Base-by-base conservation (phyloP, 1,139 yeast species). In the Eremothecium coryli region DNA sequence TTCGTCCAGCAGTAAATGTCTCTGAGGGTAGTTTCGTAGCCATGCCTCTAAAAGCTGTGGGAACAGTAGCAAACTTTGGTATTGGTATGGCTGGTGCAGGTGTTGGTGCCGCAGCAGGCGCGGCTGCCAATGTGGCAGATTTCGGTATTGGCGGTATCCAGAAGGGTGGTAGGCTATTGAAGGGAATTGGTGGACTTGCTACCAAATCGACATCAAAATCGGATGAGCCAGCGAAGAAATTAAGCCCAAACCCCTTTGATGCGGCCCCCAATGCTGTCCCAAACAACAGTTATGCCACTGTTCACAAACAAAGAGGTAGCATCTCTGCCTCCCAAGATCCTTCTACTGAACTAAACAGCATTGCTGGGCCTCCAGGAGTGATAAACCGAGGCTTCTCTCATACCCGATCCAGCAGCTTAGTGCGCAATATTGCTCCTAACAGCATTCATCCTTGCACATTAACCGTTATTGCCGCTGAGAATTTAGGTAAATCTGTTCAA, bases 1-100 rank as follows among this genome's bases (percentile, higher is more conserved):
- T 75, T 29, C 72, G 80, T 54, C 85, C 88, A 15, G 59, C 62
- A 35, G 58, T 78, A 36, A 66, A 64, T 21, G 58, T 59, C 12
- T 55, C 62, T 31, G 70, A 71, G 32, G 58, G 62, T 18, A 57
- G 59, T 10, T 59, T 71, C 20, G 58, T 70, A 5, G 70, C 66
- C 24, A 68, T 61, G 18, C 73, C 79, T 23, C 48, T 68, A 48
- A 69, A 70, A 49, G 66, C 68, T 10, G 73, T 66, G 18, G 71
- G 66, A 21, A 66, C 58, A 15, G 55, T 56, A 20, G 69, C 54
- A 15, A 49, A 46, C 38, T 44, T 54, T 26, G 65, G 62, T 13
- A 64, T 61, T 27, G 65, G 65, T 18, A 64, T 54, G 16, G 52
- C 51, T 11, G 49, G 49, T 24, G 60, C 52, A 10, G 64, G 58